Evolutionary conservation across 2,329 filamentous ascomycete species (phyloP).

Genomic region (Ilyonectria sp.): DNA sequence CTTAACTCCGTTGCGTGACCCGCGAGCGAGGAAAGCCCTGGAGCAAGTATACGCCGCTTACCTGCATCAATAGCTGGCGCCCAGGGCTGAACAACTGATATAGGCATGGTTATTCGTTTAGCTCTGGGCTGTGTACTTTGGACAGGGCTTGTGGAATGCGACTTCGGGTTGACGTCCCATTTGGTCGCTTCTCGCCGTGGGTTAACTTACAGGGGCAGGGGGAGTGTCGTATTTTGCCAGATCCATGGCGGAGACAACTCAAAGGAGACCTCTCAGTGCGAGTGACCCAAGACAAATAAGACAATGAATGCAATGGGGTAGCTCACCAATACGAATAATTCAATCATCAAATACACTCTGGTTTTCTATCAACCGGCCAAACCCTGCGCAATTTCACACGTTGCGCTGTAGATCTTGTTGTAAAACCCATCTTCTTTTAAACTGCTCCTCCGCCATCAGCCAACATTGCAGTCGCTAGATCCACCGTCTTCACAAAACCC

Average conservation of each 20-base stretch:
- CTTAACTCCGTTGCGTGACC: neutral
- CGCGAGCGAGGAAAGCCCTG: conserved; percentile 3
- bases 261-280: neutral
- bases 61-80: neutral
- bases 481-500: conserved; percentile 6
- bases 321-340: neutral
- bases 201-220: neutral
- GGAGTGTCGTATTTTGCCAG: neutral
- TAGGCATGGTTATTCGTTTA: neutral
- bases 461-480: conserved; percentile 15
- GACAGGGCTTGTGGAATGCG: neutral
- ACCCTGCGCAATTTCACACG: neutral
- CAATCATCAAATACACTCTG: conserved; percentile 4
- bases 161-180: neutral
- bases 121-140: neutral
- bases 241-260: neutral
- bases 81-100: neutral
- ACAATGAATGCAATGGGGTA: neutral
- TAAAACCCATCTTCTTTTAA: conserved; percentile 3
- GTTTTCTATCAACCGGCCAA: neutral
- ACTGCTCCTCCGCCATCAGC: conserved; percentile 7
- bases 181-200: neutral
- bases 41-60: conserved; percentile 12
- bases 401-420: conserved; percentile 3
- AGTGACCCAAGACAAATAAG: neutral